These are phyloP conservation scores for Psilocybe azurescens DNA, from an alignment of 768 basidiomycete species.

Conservation along the genomic window DNA sequence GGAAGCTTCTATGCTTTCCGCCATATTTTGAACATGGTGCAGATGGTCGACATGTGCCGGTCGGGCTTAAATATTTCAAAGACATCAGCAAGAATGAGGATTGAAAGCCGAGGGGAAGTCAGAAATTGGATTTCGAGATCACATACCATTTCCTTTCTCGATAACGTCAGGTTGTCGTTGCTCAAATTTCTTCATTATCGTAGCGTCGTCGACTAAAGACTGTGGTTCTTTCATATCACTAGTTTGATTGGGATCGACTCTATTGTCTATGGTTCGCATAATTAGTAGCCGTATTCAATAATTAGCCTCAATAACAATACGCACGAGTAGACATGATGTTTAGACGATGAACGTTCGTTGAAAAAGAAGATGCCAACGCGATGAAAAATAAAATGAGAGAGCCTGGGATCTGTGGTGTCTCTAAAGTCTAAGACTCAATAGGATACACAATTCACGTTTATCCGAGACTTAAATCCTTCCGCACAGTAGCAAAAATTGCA, in stretches of 20 bases:
- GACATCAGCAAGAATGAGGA: too few species aligned
- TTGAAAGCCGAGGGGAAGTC: neutral
- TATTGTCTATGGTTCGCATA: neutral
- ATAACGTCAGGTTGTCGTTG: neutral
- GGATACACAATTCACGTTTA: too few species aligned
- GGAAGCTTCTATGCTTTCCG: conserved; percentile 4
- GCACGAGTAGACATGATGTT: neutral
- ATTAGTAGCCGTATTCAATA: too few species aligned
- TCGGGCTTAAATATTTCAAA: neutral
- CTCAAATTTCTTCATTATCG: neutral
- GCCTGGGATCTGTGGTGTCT: too few species aligned
- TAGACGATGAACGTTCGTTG: neutral
- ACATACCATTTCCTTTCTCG: conserved; percentile 3
- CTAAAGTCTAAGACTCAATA: too few species aligned
- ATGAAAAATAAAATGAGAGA: too few species aligned
- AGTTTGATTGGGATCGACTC: neutral
- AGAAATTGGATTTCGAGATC: neutral
- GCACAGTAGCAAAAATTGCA: too few species aligned
- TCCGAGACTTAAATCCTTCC: too few species aligned
- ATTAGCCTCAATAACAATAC: neutral
- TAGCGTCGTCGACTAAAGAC: neutral
- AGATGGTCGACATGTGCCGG: neutral
- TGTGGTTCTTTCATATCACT: neutral
- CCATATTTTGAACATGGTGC: neutral
- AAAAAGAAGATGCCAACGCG: neutral